Percentiles rank a stretch among this genome's conserved stretches.
Conservation (phyloP, 2,329 filamentous ascomycete species). For the Gaeumannomyces sp. region DNA sequence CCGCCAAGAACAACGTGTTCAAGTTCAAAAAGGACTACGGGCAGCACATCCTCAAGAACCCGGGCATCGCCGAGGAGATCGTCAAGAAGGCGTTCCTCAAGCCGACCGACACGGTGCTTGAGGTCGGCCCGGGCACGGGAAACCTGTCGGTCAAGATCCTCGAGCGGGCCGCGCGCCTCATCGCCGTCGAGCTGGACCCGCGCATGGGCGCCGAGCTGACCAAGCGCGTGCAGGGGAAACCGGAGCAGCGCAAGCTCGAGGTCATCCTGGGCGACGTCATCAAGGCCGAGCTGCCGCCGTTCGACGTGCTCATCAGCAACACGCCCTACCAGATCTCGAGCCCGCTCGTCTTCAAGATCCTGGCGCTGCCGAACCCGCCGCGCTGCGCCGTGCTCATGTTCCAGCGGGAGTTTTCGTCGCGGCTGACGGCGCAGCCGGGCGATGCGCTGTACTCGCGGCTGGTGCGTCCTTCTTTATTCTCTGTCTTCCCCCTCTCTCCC, state of each 20-base stretch:
- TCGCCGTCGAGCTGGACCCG: slow-evolving; percentile 88
- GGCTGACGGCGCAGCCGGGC: slow-evolving; percentile 79
- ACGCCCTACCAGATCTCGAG: slow-evolving; percentile 79
- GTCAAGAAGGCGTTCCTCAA: slow-evolving; percentile 85
- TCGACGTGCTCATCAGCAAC: slow-evolving; percentile 71
- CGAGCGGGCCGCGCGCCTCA: slow-evolving; percentile 73
- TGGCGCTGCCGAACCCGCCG: slow-evolving; percentile 75
- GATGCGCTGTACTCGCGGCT: slow-evolving; percentile 88
- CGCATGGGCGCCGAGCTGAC: slow-evolving; percentile 93
- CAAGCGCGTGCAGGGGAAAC: slow-evolving; percentile 86
- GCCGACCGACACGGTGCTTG: slow-evolving; percentile 82
- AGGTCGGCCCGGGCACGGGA: slow-evolving; percentile 82
- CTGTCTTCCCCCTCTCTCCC: no score
- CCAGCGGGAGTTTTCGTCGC: slow-evolving; percentile 88
- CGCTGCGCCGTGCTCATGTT: slow-evolving; percentile 65
- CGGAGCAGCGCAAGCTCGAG: slow-evolving; percentile 76
- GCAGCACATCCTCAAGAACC: slow-evolving; percentile 74
- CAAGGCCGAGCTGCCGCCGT: slow-evolving; percentile 63
- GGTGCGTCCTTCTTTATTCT: slow-evolving; percentile 3
- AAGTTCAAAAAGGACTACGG: slow-evolving; percentile 93
- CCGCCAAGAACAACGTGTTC: slow-evolving; percentile 74
- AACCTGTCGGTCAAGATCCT: slow-evolving; percentile 85
- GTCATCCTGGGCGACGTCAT: slow-evolving; percentile 89
- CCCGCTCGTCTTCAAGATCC: slow-evolving; percentile 80
- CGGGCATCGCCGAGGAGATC: slow-evolving; percentile 32